Conservation (phyloP, 2,329 filamentous ascomycete genomes). For the Venturia oleaginea region DNA sequence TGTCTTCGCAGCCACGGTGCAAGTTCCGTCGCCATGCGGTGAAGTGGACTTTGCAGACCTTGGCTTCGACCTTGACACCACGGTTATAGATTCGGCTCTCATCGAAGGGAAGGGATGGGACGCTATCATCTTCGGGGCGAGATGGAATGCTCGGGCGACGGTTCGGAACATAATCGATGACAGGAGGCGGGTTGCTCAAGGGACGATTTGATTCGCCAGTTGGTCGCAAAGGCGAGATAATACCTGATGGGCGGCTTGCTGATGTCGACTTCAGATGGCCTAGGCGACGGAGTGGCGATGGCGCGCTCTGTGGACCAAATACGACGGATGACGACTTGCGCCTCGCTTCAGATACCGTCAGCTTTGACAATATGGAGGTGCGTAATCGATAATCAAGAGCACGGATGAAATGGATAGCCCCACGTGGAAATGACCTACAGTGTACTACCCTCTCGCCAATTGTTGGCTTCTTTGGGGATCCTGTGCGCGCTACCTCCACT, state of each 20-base stretch:
- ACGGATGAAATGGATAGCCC: neutral
- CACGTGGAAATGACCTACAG: slow-evolving; percentile 1
- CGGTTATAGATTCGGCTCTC: neutral
- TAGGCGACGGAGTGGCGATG: neutral
- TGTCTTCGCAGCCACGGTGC: neutral
- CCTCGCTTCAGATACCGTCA: neutral
- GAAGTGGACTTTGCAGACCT: slow-evolving; percentile 4
- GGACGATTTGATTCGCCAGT: neutral
- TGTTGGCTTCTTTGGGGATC: neutral
- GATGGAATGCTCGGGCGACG: neutral
- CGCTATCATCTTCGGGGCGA: neutral
- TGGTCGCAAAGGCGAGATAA: neutral
- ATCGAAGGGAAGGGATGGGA: neutral
- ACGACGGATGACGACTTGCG: neutral
- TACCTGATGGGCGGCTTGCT: neutral
- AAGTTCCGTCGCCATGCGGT: neutral
- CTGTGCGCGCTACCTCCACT: neutral
- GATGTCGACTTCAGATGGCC: neutral
- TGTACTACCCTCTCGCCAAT: neutral
- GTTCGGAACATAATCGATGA: neutral
- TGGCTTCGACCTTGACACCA: neutral
- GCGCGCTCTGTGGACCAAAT: neutral
- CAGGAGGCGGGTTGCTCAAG: neutral
- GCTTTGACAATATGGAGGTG: neutral
- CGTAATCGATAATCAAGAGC: neutral